Conservation (phyloP, 768 basidiomycete species). For the Cubamyces lactineus region DNA sequence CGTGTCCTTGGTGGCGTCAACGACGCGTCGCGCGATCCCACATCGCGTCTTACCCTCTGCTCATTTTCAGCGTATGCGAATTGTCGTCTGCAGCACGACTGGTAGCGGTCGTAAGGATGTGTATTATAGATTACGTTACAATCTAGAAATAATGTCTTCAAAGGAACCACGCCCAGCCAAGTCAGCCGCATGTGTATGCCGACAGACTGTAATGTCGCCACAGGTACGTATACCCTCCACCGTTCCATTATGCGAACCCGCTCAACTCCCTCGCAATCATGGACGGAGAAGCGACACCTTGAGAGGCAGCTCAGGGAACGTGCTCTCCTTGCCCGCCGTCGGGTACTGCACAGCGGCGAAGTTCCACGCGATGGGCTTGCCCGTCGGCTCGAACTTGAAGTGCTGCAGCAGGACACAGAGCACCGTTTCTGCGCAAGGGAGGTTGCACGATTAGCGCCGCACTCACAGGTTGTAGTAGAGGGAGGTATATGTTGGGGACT, state of each 20-base stretch:
- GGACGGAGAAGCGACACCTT: slow-evolving; percentile 17
- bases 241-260: too few relatives aligned
- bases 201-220: too few relatives aligned
- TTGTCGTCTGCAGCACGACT: too few relatives aligned
- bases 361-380: slow-evolving; percentile 25
- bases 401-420: slow-evolving; percentile 19
- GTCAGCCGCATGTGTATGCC: too few relatives aligned
- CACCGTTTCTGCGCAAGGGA: slow-evolving; percentile 16
- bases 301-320: slow-evolving; percentile 22
- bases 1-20: slow-evolving; percentile 17
- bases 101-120: too few relatives aligned
- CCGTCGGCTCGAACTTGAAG: slow-evolving; percentile 26
- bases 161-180: too few relatives aligned
- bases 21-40: slow-evolving; percentile 9
- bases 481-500: background rate
- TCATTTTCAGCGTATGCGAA: too few relatives aligned
- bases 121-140: too few relatives aligned
- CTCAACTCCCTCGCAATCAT: background rate
- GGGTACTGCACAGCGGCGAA: slow-evolving; percentile 25
- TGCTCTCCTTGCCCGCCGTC: slow-evolving; percentile 18
- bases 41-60: background rate
- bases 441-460: background rate
- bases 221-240: too few relatives aligned
- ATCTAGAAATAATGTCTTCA: too few relatives aligned
- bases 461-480: background rate